A percentile compares a stretch with the other conserved stretches of the same genome.
Evolutionary conservation across 768 basidiomycete species (phyloP).

Genomic region (Suillus americanus): DNA sequence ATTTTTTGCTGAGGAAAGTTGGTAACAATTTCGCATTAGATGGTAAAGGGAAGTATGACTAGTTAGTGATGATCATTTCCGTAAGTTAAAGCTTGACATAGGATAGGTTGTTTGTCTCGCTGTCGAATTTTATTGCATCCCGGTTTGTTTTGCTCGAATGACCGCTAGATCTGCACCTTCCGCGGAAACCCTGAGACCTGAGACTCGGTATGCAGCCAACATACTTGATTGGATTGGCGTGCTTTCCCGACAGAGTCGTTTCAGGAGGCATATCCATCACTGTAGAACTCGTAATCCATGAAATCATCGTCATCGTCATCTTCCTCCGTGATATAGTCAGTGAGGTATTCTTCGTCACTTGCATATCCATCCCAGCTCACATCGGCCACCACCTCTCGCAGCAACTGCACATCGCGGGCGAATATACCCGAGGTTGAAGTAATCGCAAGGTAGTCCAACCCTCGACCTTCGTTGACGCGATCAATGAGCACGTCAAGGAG

Average conservation of each 20-base stretch:
- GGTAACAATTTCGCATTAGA: slow-evolving; percentile 63
- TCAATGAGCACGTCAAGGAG: slow-evolving; percentile 5
- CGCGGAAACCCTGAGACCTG: neutral
- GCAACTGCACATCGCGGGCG: neutral
- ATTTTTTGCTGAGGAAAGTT: slow-evolving; percentile 75
- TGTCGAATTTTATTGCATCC: neutral
- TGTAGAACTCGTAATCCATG: neutral
- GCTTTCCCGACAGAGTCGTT: neutral
- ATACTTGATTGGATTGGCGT: neutral
- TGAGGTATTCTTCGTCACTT: neutral
- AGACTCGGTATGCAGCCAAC: neutral
- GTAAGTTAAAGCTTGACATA: neutral
- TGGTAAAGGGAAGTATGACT: slow-evolving; percentile 34
- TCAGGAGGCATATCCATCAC: neutral
- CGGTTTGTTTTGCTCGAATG: neutral
- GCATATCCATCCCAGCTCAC: slow-evolving; percentile 4
- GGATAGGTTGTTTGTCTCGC: neutral
- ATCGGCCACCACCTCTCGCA: slow-evolving; percentile 7
- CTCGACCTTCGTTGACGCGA: slow-evolving; percentile 4
- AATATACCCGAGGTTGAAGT: neutral
- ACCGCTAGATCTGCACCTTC: neutral
- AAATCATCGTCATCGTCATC: neutral
- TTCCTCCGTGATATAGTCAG: neutral
- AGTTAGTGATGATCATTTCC: slow-evolving; percentile 1
- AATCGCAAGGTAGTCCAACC: neutral